These are phyloP conservation scores for Peterozyma toletana DNA, from an alignment of 805 yeast species.

Conservation along the genomic window DNA sequence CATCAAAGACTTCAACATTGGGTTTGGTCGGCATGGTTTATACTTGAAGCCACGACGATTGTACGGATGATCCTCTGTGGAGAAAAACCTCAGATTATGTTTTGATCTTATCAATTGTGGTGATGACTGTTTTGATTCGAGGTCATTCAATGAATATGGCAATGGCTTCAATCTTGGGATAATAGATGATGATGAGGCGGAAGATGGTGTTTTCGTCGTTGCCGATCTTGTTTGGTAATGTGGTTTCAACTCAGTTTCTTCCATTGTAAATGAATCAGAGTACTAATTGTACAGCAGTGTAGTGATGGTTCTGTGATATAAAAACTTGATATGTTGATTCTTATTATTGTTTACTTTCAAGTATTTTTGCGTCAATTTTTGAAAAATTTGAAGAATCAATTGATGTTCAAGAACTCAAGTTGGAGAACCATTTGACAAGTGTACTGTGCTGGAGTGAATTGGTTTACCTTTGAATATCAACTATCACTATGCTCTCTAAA, in stretches of 20 bases:
- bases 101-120: constrained; percentile 9
- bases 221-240: constrained; percentile 10
- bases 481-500: no score
- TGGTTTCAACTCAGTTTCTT: neutral
- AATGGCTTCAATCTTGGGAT: constrained; percentile 26
- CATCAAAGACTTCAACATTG: constrained; percentile 43
- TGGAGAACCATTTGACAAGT: no score
- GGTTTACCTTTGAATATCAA: no score
- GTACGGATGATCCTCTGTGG: constrained; percentile 71
- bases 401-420: no score
- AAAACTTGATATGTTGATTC: no score
- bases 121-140: constrained; percentile 13
- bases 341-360: no score
- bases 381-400: no score
- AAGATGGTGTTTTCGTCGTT: neutral
- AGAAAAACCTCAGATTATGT: constrained; percentile 4
- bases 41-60: constrained; percentile 80
- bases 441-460: no score
- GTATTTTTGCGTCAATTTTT: no score
- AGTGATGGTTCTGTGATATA: no score
- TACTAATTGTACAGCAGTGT: no score
- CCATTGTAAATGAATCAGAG: neutral
- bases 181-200: constrained; percentile 9
- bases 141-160: constrained; percentile 23
- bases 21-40: constrained; percentile 69